Conservation (phyloP, 208 protist species). For the Vickermania spadyakhi region DNA sequence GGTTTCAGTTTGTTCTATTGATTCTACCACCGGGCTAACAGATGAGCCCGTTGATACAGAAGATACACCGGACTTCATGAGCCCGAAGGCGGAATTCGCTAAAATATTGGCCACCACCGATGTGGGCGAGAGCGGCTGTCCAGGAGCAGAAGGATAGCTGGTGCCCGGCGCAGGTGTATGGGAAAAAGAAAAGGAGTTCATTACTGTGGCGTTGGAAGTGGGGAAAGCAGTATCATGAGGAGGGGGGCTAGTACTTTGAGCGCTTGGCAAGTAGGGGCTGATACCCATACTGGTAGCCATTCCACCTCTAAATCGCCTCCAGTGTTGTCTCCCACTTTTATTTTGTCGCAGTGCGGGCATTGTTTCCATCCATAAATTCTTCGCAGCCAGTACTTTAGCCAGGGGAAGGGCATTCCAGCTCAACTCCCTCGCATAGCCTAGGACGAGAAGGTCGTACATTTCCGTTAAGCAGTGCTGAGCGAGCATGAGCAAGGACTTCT, state of each 20-base stretch:
- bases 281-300: neutral
- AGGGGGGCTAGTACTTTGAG: too few relatives aligned
- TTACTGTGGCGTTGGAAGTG: too few relatives aligned
- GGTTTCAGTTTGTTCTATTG: too few relatives aligned
- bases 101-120: neutral
- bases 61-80: too few relatives aligned
- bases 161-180: neutral
- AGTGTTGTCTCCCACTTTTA: neutral
- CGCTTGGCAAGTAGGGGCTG: too few relatives aligned
- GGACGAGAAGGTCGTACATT: constrained; percentile 75
- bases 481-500: constrained; percentile 39
- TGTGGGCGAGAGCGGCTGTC: neutral
- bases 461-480: constrained; percentile 81
- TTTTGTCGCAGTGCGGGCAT: constrained; percentile 9
- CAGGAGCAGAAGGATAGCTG: neutral
- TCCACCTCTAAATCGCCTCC: neutral
- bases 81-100: neutral
- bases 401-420: constrained; percentile 42
- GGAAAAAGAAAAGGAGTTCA: neutral
- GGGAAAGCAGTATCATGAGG: too few relatives aligned
- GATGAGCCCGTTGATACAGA: neutral
- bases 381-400: constrained; percentile 65
- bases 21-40: neutral
- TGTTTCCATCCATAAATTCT: constrained; percentile 31
- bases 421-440: constrained; percentile 43